phyloP scores from a whole-genome alignment of 2,329 filamentous ascomycete genomes.

The Didymella lethalis region DNA sequence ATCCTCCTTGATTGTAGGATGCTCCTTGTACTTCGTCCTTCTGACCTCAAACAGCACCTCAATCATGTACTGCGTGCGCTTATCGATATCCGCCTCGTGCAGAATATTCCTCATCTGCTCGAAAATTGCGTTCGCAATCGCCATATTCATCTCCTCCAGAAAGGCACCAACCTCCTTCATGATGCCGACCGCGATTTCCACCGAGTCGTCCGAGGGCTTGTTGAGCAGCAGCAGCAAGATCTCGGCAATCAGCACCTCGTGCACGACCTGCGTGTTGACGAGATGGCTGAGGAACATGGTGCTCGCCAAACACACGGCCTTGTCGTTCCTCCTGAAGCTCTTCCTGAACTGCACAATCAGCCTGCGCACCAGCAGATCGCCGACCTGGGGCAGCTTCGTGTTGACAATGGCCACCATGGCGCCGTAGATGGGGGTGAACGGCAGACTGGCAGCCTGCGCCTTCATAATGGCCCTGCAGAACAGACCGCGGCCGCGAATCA shows the following conservation, averaged over 20 bases:
- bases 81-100: slow-evolving; percentile 96
- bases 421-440: slow-evolving; percentile 95
- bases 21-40: slow-evolving; percentile 96
- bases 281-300: slow-evolving; percentile 95
- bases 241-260: slow-evolving; percentile 92
- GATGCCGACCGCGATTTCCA: slow-evolving; percentile 94
- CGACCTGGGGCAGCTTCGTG: slow-evolving; percentile 93
- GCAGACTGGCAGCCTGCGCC: slow-evolving; percentile 92
- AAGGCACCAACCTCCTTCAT: slow-evolving; percentile 94
- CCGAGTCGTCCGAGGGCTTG: slow-evolving; percentile 95
- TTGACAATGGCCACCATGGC: slow-evolving; percentile 97
- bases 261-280: slow-evolving; percentile 93
- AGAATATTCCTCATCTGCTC: slow-evolving; percentile 95
- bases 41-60: slow-evolving; percentile 96
- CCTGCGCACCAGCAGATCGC: slow-evolving; percentile 85
- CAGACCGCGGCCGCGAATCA: slow-evolving; percentile 87
- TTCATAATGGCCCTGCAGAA: slow-evolving; percentile 99
- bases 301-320: slow-evolving; percentile 90
- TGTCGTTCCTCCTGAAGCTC: slow-evolving; percentile 95
- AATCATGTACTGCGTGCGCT: slow-evolving; percentile 99
- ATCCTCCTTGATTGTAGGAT: slow-evolving; percentile 88
- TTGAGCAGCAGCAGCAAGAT: slow-evolving; percentile 90
- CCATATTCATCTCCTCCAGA: slow-evolving; percentile 90
- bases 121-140: slow-evolving; percentile 88
- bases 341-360: slow-evolving; percentile 94